A percentile compares a stretch with the other conserved stretches of the same genome.
Conservation (phyloP, 371 early-diverging fungal species). For the Catenaria anguillulae region DNA sequence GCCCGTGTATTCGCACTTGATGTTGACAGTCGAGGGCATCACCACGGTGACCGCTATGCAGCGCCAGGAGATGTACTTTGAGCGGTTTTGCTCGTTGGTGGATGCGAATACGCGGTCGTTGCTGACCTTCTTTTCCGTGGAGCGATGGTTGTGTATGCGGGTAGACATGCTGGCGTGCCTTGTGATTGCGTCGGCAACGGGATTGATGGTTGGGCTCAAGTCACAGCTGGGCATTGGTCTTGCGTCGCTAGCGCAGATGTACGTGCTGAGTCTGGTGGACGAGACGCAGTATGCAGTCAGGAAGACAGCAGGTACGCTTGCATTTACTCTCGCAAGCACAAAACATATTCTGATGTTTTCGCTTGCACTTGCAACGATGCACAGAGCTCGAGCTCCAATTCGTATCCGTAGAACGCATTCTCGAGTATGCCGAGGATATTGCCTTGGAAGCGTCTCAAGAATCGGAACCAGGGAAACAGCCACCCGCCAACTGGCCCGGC, state of each 20-base stretch:
- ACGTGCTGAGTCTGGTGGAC: neutral
- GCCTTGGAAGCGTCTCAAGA: neutral
- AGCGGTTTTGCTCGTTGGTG: neutral
- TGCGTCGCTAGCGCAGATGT: neutral
- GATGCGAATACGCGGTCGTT: too few relatives aligned
- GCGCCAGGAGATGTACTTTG: neutral
- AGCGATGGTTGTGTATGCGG: slow-evolving; percentile 2
- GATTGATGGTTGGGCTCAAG: neutral
- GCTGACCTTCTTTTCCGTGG: neutral
- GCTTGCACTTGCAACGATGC: too few relatives aligned
- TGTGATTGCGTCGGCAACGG: neutral
- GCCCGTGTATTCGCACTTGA: neutral
- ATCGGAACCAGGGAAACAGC: too few relatives aligned
- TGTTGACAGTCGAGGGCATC: neutral
- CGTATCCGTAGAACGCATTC: neutral
- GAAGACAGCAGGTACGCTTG: too few relatives aligned
- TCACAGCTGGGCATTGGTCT: neutral
- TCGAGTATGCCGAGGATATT: neutral
- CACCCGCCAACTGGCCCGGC: slow-evolving; percentile 30
- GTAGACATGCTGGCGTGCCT: neutral
- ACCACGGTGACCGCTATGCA: neutral
- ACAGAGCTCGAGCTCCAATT: neutral
- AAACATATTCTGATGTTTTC: too few relatives aligned
- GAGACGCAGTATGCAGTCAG: neutral
- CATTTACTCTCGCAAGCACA: too few relatives aligned